Percentiles rank a stretch among this genome's conserved stretches.
These are phyloP conservation scores for Colletotrichum sp. DNA, from an alignment of 2,329 filamentous ascomycete genomes.

Conservation along the genomic window DNA sequence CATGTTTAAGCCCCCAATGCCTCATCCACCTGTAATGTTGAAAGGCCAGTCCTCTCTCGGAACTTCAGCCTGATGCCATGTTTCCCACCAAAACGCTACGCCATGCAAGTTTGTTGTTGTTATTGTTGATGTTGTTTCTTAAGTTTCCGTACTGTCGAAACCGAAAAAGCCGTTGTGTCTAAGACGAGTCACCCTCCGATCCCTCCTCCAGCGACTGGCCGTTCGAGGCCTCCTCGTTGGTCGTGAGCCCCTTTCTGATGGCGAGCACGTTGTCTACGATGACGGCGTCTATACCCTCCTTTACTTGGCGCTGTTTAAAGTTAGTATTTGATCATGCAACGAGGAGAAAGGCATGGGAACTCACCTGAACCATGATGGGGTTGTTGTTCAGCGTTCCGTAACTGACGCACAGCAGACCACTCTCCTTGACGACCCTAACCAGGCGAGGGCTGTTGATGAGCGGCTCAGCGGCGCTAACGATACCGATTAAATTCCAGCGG, in stretches of 20 bases:
- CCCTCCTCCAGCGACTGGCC: constrained; percentile 24
- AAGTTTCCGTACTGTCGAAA: constrained; percentile 6
- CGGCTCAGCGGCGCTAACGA: constrained; percentile 88
- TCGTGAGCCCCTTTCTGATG: constrained; percentile 87
- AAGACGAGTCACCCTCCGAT: constrained; percentile 6
- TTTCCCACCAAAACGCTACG: constrained; percentile 1
- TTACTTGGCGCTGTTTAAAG: too few relatives aligned
- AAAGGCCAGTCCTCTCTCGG: background rate
- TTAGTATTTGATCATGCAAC: too few relatives aligned
- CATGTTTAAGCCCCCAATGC: background rate
- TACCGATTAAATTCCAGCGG: constrained; percentile 91
- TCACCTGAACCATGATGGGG: constrained; percentile 73
- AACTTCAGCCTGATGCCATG: background rate
- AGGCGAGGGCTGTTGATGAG: constrained; percentile 88
- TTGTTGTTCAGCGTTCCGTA: constrained; percentile 95
- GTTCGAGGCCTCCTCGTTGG: constrained; percentile 26
- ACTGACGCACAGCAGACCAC: constrained; percentile 90
- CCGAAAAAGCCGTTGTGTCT: background rate
- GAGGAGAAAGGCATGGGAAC: too few relatives aligned
- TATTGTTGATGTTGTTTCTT: background rate
- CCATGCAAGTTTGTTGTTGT: constrained; percentile 11
- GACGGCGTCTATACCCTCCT: constrained; percentile 95
- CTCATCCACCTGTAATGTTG: background rate
- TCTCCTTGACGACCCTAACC: constrained; percentile 93
- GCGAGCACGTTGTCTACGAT: constrained; percentile 95